phyloP scores from a whole-genome alignment of 148 eudicot genomes.

The Silene conica region DNA sequence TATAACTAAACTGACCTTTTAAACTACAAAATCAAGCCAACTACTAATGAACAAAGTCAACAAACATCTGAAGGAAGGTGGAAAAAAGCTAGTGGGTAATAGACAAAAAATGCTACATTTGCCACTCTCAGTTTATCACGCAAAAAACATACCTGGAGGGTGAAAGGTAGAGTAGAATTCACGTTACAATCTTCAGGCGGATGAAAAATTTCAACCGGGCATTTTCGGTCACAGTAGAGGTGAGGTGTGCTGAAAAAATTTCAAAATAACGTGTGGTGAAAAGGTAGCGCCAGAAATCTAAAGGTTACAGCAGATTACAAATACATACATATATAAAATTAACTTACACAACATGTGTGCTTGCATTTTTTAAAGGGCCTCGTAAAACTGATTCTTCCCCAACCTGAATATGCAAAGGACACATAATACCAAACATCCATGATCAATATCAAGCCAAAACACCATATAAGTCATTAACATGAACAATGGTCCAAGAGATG shows the following conservation, averaged over 20 bases:
- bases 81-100: neutral
- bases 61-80: neutral
- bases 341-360: slow-evolving; percentile 50
- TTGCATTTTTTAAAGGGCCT: slow-evolving; percentile 64
- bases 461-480: neutral
- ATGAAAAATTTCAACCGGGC: slow-evolving; percentile 80
- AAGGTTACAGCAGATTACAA: neutral
- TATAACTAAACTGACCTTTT: neutral
- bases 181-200: slow-evolving; percentile 95
- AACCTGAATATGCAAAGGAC: slow-evolving; percentile 44
- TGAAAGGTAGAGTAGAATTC: slow-evolving; percentile 81
- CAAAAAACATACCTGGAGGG: slow-evolving; percentile 57
- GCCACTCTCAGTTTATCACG: neutral
- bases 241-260: slow-evolving; percentile 48
- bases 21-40: neutral
- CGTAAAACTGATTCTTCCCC: slow-evolving; percentile 73
- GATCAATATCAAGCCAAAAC: neutral
- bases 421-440: slow-evolving; percentile 12
- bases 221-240: slow-evolving; percentile 64
- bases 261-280: slow-evolving; percentile 16
- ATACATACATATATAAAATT: neutral
- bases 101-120: neutral
- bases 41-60: neutral
- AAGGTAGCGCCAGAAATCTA: slow-evolving; percentile 13
- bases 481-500: slow-evolving; percentile 6